Evolutionary conservation across 306 rosid genomes (phyloP).

Genomic region (Cicer chorassanicum): DNA sequence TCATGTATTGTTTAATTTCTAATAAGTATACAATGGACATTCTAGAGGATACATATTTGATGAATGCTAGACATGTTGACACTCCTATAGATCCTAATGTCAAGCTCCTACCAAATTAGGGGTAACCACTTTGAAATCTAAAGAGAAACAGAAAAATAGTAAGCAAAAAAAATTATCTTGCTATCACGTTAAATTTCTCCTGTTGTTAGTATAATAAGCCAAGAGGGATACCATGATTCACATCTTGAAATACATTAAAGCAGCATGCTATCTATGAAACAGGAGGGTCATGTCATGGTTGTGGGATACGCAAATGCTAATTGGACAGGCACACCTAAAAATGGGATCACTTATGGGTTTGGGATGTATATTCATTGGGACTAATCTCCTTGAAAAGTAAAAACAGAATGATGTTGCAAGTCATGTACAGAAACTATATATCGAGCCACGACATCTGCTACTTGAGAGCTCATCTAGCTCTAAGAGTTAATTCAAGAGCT

Average conservation of each 20-base stretch:
- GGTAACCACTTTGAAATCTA: neutral
- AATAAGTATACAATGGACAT: neutral
- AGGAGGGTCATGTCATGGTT: neutral
- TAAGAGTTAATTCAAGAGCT: neutral
- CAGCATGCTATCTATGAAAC: neutral
- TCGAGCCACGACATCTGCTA: neutral
- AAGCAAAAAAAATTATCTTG: neutral
- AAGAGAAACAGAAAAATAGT: neutral
- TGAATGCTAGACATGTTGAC: neutral
- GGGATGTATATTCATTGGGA: neutral
- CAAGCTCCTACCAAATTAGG: neutral
- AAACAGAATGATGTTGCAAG: neutral
- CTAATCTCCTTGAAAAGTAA: neutral
- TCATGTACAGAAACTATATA: neutral
- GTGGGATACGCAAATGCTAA: neutral
- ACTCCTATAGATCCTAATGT: conserved; percentile 5
- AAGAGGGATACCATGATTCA: neutral
- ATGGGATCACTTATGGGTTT: neutral
- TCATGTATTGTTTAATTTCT: neutral
- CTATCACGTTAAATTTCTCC: neutral
- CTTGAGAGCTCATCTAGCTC: neutral
- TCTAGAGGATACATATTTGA: conserved; percentile 1
- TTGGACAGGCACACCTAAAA: neutral
- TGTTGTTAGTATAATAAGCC: neutral
- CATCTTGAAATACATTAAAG: neutral